Conservation (phyloP, 768 basidiomycete species). For the Boletus barrowsii region DNA sequence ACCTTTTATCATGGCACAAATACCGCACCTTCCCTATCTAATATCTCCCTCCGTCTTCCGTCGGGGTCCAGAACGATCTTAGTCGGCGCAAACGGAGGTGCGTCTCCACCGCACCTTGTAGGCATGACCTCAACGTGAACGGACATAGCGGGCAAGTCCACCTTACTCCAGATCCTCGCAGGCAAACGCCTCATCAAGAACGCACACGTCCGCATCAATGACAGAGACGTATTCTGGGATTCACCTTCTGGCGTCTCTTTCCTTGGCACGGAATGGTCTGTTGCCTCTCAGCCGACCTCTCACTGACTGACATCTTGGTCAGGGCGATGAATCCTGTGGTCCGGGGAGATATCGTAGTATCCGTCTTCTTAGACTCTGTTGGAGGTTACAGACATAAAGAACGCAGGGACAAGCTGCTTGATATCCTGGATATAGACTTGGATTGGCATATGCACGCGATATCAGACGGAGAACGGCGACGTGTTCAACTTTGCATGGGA, state of each 20-base stretch:
- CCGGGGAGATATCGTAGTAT: constrained; percentile 85
- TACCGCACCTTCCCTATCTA: constrained; percentile 51
- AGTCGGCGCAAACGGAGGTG: constrained; percentile 93
- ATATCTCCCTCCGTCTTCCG: constrained; percentile 65
- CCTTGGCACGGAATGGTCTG: constrained; percentile 91
- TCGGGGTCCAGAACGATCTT: constrained; percentile 81
- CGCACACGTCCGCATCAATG: constrained; percentile 69
- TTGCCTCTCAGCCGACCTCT: constrained; percentile 7
- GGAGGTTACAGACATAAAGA: constrained; percentile 94
- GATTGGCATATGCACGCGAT: constrained; percentile 97
- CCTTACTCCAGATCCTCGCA: constrained; percentile 88
- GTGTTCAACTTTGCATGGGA: constrained; percentile 94
- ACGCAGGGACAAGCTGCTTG: constrained; percentile 78
- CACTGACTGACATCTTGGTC: neutral
- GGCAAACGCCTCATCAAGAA: constrained; percentile 78
- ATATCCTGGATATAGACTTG: constrained; percentile 91
- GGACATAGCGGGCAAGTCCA: constrained; percentile 84
- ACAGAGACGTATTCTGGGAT: constrained; percentile 84
- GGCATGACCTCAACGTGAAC: neutral
- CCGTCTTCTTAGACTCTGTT: constrained; percentile 94
- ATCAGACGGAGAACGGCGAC: constrained; percentile 91
- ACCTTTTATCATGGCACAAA: constrained; percentile 54
- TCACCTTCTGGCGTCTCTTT: constrained; percentile 81
- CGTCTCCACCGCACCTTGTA: constrained; percentile 20
- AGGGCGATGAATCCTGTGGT: constrained; percentile 99